Conservation (phyloP, 371 early-diverging fungal species). For the Enteropsectra breve region DNA sequence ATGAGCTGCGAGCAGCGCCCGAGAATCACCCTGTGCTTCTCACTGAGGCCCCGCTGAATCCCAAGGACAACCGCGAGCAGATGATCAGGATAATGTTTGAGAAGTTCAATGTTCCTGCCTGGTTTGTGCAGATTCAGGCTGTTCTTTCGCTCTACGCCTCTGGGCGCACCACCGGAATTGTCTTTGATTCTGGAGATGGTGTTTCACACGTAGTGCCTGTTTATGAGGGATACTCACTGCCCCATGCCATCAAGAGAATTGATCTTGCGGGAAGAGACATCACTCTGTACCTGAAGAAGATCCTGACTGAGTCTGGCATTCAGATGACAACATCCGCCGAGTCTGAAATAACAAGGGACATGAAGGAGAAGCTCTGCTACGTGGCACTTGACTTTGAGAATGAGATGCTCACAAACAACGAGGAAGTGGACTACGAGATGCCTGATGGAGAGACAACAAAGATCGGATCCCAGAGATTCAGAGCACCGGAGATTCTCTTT, state of each 20-base stretch:
- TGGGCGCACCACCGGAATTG: constrained; percentile 99
- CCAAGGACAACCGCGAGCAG: constrained; percentile 98
- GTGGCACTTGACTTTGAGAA: constrained; percentile 92
- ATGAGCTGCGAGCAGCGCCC: constrained; percentile 72
- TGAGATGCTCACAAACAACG: constrained; percentile 72
- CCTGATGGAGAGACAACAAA: constrained; percentile 97
- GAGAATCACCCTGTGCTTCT: constrained; percentile 95
- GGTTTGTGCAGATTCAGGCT: constrained; percentile 98
- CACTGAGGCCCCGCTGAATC: constrained; percentile 98
- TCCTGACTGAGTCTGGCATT: constrained; percentile 95
- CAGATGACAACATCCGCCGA: constrained; percentile 96
- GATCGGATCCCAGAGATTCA: constrained; percentile 90
- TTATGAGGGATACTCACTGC: constrained; percentile 97
- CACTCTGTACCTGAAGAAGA: constrained; percentile 85
- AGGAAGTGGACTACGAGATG: constrained; percentile 81
- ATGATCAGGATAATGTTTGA: constrained; percentile 99
- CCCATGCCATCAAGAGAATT: constrained; percentile 89
- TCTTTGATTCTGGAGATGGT: constrained; percentile 99
- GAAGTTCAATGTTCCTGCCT: constrained; percentile 91
- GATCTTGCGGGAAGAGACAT: constrained; percentile 89
- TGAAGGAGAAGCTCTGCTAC: constrained; percentile 99
- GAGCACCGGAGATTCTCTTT: constrained; percentile 96
- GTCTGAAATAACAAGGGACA: constrained; percentile 97
- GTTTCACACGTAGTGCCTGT: constrained; percentile 98
- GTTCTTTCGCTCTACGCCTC: constrained; percentile 89